Evolutionary conservation across 1,284 basidiomycete genomes (phyloP).

Genomic region (Trametes sp.): DNA sequence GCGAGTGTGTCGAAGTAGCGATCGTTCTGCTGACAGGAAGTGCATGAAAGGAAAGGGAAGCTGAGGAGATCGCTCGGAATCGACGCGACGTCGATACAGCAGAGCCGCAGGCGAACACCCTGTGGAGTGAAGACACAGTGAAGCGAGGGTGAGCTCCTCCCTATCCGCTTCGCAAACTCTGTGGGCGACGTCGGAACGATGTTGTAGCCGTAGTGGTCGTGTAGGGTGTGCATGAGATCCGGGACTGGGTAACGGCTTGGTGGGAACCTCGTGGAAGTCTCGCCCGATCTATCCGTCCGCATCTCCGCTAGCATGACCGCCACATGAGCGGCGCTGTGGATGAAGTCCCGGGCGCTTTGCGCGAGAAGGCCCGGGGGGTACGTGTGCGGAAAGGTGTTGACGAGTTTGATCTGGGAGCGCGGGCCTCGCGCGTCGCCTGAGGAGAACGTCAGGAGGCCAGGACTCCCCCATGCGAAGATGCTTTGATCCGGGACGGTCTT

Average conservation of each 20-base stretch:
- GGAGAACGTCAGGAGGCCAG: not conserved
- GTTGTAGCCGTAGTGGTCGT: not conserved
- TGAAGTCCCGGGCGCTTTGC: not conserved
- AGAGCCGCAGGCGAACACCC: not conserved
- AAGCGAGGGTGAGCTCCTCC: not conserved
- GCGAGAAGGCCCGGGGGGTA: not conserved
- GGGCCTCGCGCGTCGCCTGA: not conserved
- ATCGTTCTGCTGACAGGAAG: not conserved
- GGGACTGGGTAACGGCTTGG: no score
- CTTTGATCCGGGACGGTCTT: not conserved
- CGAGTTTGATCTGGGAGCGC: not conserved
- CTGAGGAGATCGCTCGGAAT: not conserved
- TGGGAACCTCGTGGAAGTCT: not conserved
- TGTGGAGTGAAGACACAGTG: constrained; percentile 1
- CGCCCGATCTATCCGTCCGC: not conserved
- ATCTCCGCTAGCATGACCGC: not conserved
- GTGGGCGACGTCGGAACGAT: not conserved
- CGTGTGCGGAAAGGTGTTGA: not conserved
- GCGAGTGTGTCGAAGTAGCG: not conserved
- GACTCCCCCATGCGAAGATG: not conserved
- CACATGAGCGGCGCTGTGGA: not conserved
- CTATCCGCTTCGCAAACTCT: not conserved
- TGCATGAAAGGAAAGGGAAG: not conserved
- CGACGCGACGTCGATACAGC: not conserved
- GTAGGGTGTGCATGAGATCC: not conserved